Conservation (phyloP, 352 stramenopile species). For the Pythium insidiosum region DNA sequence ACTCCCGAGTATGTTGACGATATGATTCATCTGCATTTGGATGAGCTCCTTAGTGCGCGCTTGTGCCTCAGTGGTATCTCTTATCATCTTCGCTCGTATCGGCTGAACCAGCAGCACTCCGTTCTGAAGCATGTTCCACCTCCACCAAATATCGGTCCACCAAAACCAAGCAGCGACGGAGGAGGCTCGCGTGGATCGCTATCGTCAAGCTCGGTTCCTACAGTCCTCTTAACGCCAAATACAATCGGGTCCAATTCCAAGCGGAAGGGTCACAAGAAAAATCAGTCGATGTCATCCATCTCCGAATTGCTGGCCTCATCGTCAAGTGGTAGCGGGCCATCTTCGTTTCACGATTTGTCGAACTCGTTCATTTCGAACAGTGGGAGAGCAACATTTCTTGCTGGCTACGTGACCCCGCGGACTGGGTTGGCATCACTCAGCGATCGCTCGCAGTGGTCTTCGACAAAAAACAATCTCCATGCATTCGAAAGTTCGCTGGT, state of each 20-base stretch:
- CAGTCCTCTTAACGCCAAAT: too few species aligned
- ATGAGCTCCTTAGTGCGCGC: conserved; percentile 65
- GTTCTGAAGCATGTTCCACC: conserved; percentile 16
- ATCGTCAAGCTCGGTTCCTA: conserved; percentile 22
- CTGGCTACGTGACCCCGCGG: conserved; percentile 43
- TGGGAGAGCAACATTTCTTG: conserved; percentile 29
- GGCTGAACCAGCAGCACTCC: conserved; percentile 33
- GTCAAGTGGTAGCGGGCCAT: conserved; percentile 13
- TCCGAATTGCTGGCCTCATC: conserved; percentile 67
- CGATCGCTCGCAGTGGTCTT: conserved; percentile 26
- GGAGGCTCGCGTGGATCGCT: conserved; percentile 4
- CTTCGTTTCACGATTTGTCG: conserved; percentile 56
- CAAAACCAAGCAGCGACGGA: conserved; percentile 13
- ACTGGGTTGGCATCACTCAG: conserved; percentile 66
- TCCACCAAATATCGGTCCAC: conserved; percentile 14
- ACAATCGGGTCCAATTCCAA: too few species aligned
- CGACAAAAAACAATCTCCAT: too few species aligned
- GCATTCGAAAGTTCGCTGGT: too few species aligned
- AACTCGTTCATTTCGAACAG: conserved; percentile 23
- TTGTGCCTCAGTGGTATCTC: conserved; percentile 70
- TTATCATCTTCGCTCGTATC: conserved; percentile 64
- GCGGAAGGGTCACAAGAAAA: conserved; percentile 79
- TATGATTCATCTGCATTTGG: conserved; percentile 48
- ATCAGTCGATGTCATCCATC: conserved; percentile 85
- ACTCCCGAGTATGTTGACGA: conserved; percentile 71